A percentile compares a stretch with the other conserved stretches of the same genome.
These are phyloP conservation scores for Xylariomycetidae sp. DNA, from an alignment of 2,329 filamentous ascomycete genomes.

Conservation along the genomic window DNA sequence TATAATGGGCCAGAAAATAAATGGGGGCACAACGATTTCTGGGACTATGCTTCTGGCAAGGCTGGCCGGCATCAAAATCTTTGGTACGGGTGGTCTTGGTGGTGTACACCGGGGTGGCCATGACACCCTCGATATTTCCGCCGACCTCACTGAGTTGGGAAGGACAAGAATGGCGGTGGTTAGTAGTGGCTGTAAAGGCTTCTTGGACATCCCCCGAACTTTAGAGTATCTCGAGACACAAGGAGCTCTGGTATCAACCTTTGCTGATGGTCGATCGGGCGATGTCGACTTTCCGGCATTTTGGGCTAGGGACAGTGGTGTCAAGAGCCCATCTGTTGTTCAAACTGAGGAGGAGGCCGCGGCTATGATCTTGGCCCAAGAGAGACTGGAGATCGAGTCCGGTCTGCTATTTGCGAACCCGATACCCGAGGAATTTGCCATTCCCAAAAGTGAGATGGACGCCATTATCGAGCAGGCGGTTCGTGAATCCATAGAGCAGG, in stretches of 20 bases:
- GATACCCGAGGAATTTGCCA: constrained; percentile 65
- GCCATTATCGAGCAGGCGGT: constrained; percentile 64
- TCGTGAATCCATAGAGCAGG: constrained; percentile 57
- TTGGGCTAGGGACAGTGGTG: constrained; percentile 82
- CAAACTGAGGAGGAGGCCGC: constrained; percentile 77
- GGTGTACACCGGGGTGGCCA: constrained; percentile 91
- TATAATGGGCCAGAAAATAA: constrained; percentile 60
- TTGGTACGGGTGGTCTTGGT: constrained; percentile 90
- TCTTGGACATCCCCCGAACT: constrained; percentile 86
- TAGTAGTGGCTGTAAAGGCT: constrained; percentile 90
- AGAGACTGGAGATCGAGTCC: constrained; percentile 65
- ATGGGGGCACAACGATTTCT: constrained; percentile 90
- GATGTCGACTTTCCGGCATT: constrained; percentile 86
- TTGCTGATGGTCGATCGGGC: constrained; percentile 72
- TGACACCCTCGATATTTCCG: constrained; percentile 85
- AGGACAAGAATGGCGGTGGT: constrained; percentile 85
- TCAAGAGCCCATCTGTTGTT: constrained; percentile 72
- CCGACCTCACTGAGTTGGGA: constrained; percentile 90
- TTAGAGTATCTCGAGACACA: constrained; percentile 72
- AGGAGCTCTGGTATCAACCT: constrained; percentile 81
- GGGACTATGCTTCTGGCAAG: constrained; percentile 89
- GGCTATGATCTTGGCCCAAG: constrained; percentile 79
- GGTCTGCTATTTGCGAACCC: constrained; percentile 89
- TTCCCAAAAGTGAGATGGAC: constrained; percentile 69
- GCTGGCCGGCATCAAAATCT: constrained; percentile 83